Base-by-base conservation (phyloP, 768 basidiomycete genomes). In the Candolleomyces eurysporus region DNA sequence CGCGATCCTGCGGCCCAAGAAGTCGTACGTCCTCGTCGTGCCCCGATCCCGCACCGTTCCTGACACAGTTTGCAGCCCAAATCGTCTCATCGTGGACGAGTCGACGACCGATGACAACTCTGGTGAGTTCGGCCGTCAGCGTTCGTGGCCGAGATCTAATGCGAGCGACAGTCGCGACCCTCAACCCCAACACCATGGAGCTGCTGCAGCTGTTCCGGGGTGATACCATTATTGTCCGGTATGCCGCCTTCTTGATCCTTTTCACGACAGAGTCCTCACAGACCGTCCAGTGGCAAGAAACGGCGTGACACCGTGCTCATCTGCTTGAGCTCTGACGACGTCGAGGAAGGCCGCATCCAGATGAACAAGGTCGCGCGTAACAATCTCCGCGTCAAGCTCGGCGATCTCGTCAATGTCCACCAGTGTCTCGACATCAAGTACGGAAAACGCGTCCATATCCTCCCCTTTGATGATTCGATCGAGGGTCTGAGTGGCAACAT, bases 301-400 rank as follows among this genome's bases (percentile, higher is more conserved):
- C 89, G 97, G 71, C 89, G 91, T 68, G 96, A 98, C 69, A 98
- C 96, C 8, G 97, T 99, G 48, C 88, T 99, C 63, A 98, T 98
- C 73, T 97, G 95, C 70, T 76, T 99, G 70, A 91, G 90, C 70
- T 92, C 91, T 45, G 97, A 98, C 69, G 94, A 96, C 63, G 93
- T 98, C 63, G 97, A 98, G 68, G 97, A 98, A 76, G 96, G 97
- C 61, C 92, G 93, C 73, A 96, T 99, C 64, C 96, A 97, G 69
- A 80, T 99, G 78, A 99, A 99, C 88, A 98, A 98, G 77, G 97
- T 99, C 40, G 97, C 97, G n/a, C 93, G 97, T 61, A 96, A 98
- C 80, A 98, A 99, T 78, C 78, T 98, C 51, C 92, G 96, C 59
- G 94, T 98, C 67, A 98, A 98, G 80, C 88, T 98, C 48, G 96